Percentiles rank a stretch among this genome's conserved stretches.
These are phyloP conservation scores for Dichotomocladium elegans DNA, from an alignment of 371 early-diverging fungal genomes.

Conservation along the genomic window DNA sequence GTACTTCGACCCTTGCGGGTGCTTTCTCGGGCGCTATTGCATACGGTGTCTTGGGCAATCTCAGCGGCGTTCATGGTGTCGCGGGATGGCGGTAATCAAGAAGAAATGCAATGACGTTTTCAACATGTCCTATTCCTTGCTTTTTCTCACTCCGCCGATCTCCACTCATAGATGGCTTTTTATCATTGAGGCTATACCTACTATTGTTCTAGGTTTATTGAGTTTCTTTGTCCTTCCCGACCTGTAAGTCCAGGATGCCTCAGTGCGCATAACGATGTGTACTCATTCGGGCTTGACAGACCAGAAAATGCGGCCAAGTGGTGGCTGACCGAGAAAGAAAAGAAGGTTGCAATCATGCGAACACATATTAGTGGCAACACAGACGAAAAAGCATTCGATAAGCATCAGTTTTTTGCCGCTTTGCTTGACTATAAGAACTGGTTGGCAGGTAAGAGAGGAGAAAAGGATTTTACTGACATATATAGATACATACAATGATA, in stretches of 20 bases:
- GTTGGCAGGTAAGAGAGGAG: constrained; percentile 35
- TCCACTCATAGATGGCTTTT: constrained; percentile 39
- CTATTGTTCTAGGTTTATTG: constrained; percentile 46
- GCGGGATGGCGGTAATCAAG: constrained; percentile 31
- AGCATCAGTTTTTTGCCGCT: constrained; percentile 32
- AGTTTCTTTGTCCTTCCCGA: constrained; percentile 32
- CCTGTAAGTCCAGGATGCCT: constrained; percentile 10
- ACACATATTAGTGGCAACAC: constrained; percentile 22
- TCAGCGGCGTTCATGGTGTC: constrained; percentile 30
- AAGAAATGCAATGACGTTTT: background rate
- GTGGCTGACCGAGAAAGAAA: constrained; percentile 38
- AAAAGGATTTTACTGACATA: too few relatives aligned
- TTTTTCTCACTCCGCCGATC: too few relatives aligned
- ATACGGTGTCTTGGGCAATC: constrained; percentile 24
- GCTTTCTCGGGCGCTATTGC: constrained; percentile 48
- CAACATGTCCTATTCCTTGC: too few relatives aligned
- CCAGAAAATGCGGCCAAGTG: constrained; percentile 25
- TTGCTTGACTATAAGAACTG: constrained; percentile 32
- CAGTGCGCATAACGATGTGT: background rate
- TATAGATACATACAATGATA: background rate
- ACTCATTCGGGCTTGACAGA: background rate
- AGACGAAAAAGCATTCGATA: constrained; percentile 27
- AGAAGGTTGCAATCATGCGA: constrained; percentile 29
- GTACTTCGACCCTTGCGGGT: constrained; percentile 40
- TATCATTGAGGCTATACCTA: constrained; percentile 58